Evolutionary conservation across 352 stramenopile species (phyloP).

Genomic region (Pilasporangium apinafurcum): DNA sequence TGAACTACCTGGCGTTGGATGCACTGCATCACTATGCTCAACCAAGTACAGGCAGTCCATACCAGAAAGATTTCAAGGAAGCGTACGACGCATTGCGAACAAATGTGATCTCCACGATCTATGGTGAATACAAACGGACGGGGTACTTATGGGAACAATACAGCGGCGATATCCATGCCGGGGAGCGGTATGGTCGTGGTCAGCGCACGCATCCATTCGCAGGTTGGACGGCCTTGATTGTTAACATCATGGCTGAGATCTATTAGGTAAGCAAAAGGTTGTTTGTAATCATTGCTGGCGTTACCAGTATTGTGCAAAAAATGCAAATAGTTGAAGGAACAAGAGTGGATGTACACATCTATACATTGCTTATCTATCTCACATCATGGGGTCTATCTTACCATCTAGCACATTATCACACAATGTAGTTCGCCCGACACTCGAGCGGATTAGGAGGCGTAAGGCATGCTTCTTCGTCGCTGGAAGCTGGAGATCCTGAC

Average conservation of each 20-base stretch:
- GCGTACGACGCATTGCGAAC: conserved; percentile 44
- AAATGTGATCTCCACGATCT: conserved; percentile 63
- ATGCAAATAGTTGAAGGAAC: background rate
- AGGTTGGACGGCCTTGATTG: conserved; percentile 90
- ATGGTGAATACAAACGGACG: conserved; percentile 77
- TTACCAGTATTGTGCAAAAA: background rate
- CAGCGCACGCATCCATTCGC: conserved; percentile 90
- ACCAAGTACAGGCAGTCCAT: conserved; percentile 27
- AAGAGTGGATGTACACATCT: no score
- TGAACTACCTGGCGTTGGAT: conserved; percentile 89
- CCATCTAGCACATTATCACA: no score
- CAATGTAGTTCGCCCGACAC: no score
- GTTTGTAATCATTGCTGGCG: background rate
- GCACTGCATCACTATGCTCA: conserved; percentile 77
- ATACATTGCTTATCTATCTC: no score
- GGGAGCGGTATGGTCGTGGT: conserved; percentile 60
- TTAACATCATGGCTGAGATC: conserved; percentile 91
- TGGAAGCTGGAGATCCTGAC: no score
- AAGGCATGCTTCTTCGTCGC: no score
- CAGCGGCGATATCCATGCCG: conserved; percentile 55
- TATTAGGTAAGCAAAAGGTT: conserved; percentile 47
- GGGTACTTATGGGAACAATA: conserved; percentile 95
- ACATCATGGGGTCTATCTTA: no score
- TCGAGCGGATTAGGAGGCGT: no score
- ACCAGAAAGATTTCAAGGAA: conserved; percentile 26